Base-by-base conservation (phyloP, 176 grass and related monocot genomes). In the Thinopyrum elongatum region DNA sequence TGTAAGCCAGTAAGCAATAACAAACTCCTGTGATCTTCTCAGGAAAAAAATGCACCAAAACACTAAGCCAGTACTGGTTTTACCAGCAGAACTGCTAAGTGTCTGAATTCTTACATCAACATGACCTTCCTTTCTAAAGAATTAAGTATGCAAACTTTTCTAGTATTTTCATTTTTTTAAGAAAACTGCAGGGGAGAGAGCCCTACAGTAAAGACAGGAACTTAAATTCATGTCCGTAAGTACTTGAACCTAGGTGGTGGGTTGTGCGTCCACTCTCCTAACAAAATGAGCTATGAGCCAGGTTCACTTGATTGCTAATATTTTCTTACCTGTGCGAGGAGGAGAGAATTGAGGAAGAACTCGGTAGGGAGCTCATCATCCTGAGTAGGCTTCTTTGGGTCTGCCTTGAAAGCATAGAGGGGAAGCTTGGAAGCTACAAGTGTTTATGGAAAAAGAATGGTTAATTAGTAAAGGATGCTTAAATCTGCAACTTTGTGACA, bases 361-460 rank as follows among this genome's bases (percentile, higher is more conserved):
- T 84, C 81, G 8, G 85, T 29, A 19, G 89, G 85, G 62, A 65
- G 76, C 15, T 57, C 81, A 31, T 84, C 89, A 10, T 38, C 85
- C 44, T 53, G 81, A 1, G 22, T 27, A 38, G 78, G 34, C 6
- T 70, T 60, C 39, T 66, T 80, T 11, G 66, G 26, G n/a, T 80
- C 63, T 38, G 68, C 83, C 73, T 89, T 92, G 79, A 88, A 88
- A 75, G 68, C 79, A 77, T 95, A 92, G 12, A 90, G 87, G 8
- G 93, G 93, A 58, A 95, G 93, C 72, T 95, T 95, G 44, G 93
- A 90, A 16, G 70, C 93, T 95, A 85, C 42, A 57, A 28, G 29
- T 78, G 23, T 29, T 41, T 51, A 49, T 31, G 8, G 14, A 80
- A 62, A 28, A 53, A 75, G 78, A 70, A 38, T 17, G 10, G 9